Percentiles rank a stretch among this genome's conserved stretches.
These are phyloP conservation scores for Aureobasidium sp. DNA, from an alignment of 2,329 filamentous ascomycete genomes.

Conservation along the genomic window DNA sequence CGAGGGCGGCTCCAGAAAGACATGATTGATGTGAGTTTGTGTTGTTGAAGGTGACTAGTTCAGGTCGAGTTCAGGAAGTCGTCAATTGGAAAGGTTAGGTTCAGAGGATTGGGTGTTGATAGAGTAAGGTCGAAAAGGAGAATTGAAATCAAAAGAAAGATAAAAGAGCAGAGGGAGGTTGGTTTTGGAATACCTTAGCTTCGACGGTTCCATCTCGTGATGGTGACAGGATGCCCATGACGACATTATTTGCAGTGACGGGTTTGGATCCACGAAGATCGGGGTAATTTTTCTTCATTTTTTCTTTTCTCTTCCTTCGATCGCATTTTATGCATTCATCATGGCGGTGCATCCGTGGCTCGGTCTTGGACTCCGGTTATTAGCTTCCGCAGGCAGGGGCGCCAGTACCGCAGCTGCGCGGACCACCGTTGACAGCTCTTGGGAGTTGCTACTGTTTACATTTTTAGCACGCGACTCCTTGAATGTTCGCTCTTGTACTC, in stretches of 20 bases:
- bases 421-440: neutral
- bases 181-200: too few species aligned
- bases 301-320: neutral
- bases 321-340: neutral
- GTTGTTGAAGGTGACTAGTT: neutral
- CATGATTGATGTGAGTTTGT: constrained; percentile 6
- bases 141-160: neutral
- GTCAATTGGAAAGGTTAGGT: neutral
- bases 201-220: neutral
- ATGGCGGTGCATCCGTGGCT: too few species aligned
- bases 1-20: constrained; percentile 23
- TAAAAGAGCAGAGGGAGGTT: neutral
- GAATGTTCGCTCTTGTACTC: neutral
- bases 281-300: too few species aligned
- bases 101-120: neutral
- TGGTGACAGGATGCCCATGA: neutral
- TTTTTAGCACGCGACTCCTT: constrained; percentile 3
- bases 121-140: neutral
- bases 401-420: too few species aligned
- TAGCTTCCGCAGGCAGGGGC: too few species aligned
- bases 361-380: too few species aligned
- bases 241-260: too few species aligned
- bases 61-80: neutral
- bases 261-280: neutral
- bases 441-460: neutral